Evolutionary conservation across 371 early-diverging fungal species (phyloP), one percentile per base, ranked within the genome.

Genomic region (Mucor velutinosus): DNA sequence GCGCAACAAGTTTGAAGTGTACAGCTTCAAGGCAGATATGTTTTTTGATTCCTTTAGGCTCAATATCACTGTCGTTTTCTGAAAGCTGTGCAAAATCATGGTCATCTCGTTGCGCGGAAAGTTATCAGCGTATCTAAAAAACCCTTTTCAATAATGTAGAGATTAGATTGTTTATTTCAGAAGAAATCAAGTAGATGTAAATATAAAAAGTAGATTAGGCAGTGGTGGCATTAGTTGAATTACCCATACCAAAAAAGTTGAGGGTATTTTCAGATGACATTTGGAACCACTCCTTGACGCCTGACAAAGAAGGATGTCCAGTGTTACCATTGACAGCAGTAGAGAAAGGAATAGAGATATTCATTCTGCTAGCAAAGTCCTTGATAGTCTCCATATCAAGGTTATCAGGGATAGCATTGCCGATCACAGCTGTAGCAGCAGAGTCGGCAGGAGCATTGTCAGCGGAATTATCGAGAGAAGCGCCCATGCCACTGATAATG

Each of bases 211-310:
- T 41, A 41, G 17, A 17, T 17, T 17, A 41, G 15, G 53, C 25
- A 27, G 23, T 27, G 53, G 12, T 14, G 41, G 62, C 33, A 33
- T 29, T 17, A 4, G 64, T 49, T 17, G 32, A 32, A 3, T 72
- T 64, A 27, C 27, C 15, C 14, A 4, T 27, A 14, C 27, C 27
- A 19, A 30, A 72, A 33, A 68, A 68, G 1, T 57, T 67, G 39
- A 61, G 19, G 4, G 47, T 72, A 19, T 67, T 64, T 12, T 57
- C 39, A 45, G 58, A 64, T 17, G 45, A 35, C 1, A 30, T 64
- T 19, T 58, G 62, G 17, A 70, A 27, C 58, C 58, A 66, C 21
- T 71, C 66, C 17, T 71, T 71, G 39, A 71, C 25, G n/a, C 71
- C 66, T 11, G 62, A n/a, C n/a, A 71, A 45, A 32, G 71, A 71